A percentile compares a stretch with the other conserved stretches of the same genome.
Evolutionary conservation across 768 basidiomycete genomes (phyloP).

Genomic region (Phlebiopsis flavidoalba): DNA sequence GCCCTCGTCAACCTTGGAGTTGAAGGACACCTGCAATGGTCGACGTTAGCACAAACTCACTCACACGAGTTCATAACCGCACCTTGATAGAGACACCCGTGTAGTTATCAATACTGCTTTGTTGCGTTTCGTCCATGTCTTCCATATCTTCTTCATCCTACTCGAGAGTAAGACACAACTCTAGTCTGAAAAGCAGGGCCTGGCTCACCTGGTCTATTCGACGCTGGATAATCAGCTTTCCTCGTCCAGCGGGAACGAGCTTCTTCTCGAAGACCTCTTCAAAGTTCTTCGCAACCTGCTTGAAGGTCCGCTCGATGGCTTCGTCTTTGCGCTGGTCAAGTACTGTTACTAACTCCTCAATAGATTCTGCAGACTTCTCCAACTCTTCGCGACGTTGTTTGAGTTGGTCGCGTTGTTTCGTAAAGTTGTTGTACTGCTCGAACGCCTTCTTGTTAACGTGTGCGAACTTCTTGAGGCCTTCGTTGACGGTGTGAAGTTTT

Average conservation of each 20-base stretch:
- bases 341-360: conserved; percentile 88
- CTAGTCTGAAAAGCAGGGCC: not conserved
- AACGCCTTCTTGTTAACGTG: conserved; percentile 99
- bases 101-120: conserved; percentile 84
- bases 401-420: conserved; percentile 93
- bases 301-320: conserved; percentile 97
- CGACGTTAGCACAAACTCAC: conserved; percentile 29
- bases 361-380: conserved; percentile 83
- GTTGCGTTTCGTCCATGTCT: conserved; percentile 68
- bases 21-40: conserved; percentile 72
- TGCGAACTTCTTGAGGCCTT: conserved; percentile 91
- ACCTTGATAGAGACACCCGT: conserved; percentile 92
- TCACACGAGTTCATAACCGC: conserved; percentile 20
- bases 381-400: conserved; percentile 84
- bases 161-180: not conserved
- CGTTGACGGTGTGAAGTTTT: conserved; percentile 90
- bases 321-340: conserved; percentile 97
- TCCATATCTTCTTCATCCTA: conserved; percentile 74
- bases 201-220: conserved; percentile 74
- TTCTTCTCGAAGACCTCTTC: conserved; percentile 90
- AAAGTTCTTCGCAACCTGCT: conserved; percentile 96
- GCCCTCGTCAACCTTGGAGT: conserved; percentile 96
- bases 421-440: conserved; percentile 97
- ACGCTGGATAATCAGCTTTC: conserved; percentile 88
- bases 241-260: conserved; percentile 90